Percentiles rank a stretch among this genome's conserved stretches.
phyloP scores from a whole-genome alignment of 805 yeast species.

The Candida namnaoensis region DNA sequence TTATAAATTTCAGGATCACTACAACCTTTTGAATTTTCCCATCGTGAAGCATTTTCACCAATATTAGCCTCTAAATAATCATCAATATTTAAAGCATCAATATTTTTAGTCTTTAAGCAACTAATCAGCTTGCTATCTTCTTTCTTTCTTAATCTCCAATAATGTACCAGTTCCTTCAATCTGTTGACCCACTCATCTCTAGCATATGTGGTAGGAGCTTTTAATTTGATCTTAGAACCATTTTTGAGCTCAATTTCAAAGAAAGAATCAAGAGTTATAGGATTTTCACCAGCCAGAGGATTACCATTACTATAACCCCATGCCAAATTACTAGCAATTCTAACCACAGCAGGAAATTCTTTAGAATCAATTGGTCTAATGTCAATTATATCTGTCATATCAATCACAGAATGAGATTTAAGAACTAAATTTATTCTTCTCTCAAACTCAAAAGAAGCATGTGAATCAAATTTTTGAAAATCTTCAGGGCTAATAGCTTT shows the following conservation, averaged over 20 bases:
- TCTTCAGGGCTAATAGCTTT: constrained; percentile 25
- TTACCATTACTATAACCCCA: constrained; percentile 16
- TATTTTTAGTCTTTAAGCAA: constrained; percentile 34
- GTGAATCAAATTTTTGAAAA: constrained; percentile 39
- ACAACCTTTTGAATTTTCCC: constrained; percentile 44
- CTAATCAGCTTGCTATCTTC: constrained; percentile 31
- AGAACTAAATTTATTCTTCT: constrained; percentile 48
- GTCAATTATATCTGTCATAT: constrained; percentile 39
- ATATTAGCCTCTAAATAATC: constrained; percentile 51
- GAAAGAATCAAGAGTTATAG: constrained; percentile 32
- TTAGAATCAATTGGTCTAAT: constrained; percentile 24
- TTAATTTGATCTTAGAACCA: constrained; percentile 38
- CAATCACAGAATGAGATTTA: constrained; percentile 53
- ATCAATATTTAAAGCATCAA: constrained; percentile 35
- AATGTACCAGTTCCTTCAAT: constrained; percentile 33
- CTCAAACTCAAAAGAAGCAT: constrained; percentile 58
- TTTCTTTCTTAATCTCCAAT: constrained; percentile 47
- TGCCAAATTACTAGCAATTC: constrained; percentile 19
- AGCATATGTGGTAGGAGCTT: constrained; percentile 39
- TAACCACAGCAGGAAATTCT: constrained; percentile 17
- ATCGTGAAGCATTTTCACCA: constrained; percentile 34
- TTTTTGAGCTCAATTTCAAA: constrained; percentile 43
- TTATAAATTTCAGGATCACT: constrained; percentile 48
- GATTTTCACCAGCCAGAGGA: constrained; percentile 10
- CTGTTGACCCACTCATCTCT: constrained; percentile 64